Base-by-base conservation (phyloP, 2,329 filamentous ascomycete genomes). In the Arthroderma uncinatum region DNA sequence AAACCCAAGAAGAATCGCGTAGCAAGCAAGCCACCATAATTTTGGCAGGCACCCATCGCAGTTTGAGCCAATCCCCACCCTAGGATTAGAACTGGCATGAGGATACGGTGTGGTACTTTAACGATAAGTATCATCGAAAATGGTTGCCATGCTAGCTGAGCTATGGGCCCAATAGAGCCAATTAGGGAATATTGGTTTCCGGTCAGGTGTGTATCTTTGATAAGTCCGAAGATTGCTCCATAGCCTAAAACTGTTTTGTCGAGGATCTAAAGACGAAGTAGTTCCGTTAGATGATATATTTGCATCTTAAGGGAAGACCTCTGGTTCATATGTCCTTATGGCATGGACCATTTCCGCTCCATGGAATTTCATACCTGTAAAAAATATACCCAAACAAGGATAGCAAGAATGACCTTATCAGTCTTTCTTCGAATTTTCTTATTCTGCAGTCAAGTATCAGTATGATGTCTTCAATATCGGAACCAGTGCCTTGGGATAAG, bases 41-140 rank as follows among this genome's bases (percentile, higher is more conserved):
- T 75, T 28, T 77, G 71, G 53, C 73, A 75, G 2, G 69, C 74
- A 1, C 74, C 75, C 76, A 78, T 78, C 23, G 65, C 67, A 1
- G 75, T 66, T 61, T 78, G 75, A 8, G 76, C 72, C 56, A 77
- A 70, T 2, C 76, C 76, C 76, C 76, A 79, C 12, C 76, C 76
- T 2, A 78, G 65, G 36, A 72, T 67, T 10, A 78, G 62, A 0
- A 62, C 48, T 0, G 81, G 76, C 79, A 84, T 82, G 8, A 84
- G 68, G 33, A 81, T 78, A 1, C 79, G 75, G 61, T 80, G 80
- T 0, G 80, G 81, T 0, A 84, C 75, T 62, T 79, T 82, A 61
- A 84, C 79, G 58, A 84, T 83, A 33, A 84, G 73, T 57, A 76
- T 74, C 0, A 79, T 80, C 0, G 80, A 82, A 59, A 83, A 79